phyloP scores from a whole-genome alignment of 2,329 filamentous ascomycete genomes.

The Aspergillus awamori region DNA sequence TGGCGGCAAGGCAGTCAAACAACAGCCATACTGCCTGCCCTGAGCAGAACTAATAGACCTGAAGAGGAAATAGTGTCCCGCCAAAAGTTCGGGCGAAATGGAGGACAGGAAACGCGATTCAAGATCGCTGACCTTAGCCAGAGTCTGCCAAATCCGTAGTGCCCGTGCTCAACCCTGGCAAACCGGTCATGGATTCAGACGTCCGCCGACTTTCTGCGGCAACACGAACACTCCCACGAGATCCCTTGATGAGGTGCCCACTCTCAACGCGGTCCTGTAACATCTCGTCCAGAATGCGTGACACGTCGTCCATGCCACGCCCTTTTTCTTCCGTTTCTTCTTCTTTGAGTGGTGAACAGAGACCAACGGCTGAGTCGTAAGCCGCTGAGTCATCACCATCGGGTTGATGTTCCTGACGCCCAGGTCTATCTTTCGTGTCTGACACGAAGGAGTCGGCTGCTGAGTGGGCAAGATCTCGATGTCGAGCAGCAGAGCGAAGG shows the following conservation, averaged over 20 bases:
- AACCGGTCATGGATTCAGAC: conserved; percentile 32
- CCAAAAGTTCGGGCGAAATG: no score
- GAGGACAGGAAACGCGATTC: no score
- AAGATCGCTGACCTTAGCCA: neutral
- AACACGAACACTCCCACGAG: conserved; percentile 67
- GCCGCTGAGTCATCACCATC: conserved; percentile 32
- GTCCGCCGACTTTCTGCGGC: conserved; percentile 46
- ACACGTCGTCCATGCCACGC: conserved; percentile 87
- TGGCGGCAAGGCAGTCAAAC: neutral
- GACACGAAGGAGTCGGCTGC: conserved; percentile 40
- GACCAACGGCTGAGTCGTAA: conserved; percentile 30
- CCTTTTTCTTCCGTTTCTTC: conserved; percentile 49
- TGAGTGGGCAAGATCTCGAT: conserved; percentile 77
- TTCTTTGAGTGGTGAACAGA: conserved; percentile 36
- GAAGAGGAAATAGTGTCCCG: neutral
- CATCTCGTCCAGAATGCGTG: conserved; percentile 92
- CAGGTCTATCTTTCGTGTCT: conserved; percentile 34
- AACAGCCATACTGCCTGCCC: neutral
- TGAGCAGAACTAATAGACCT: neutral
- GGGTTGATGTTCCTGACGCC: conserved; percentile 31
- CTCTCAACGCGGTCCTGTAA: conserved; percentile 83
- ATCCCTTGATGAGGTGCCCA: conserved; percentile 69
- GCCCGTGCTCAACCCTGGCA: conserved; percentile 32
- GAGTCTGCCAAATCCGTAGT: neutral
- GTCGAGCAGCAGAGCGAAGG: conserved; percentile 79